phyloP scores from a whole-genome alignment of 139 green algal species.

The Tetraselmis striata region DNA sequence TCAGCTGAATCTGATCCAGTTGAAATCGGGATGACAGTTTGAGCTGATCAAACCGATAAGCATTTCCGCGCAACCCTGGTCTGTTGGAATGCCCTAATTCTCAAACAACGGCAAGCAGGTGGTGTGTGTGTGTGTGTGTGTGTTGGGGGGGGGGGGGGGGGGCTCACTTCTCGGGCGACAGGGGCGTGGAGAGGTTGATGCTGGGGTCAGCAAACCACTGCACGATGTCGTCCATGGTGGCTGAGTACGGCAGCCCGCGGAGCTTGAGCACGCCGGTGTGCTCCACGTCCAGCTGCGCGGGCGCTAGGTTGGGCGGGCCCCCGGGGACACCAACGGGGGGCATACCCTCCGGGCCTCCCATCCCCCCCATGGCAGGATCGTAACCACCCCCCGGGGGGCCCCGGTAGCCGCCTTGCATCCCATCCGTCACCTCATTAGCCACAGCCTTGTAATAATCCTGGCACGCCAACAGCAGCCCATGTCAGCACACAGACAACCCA shows the following conservation, averaged over 20 bases:
- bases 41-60: too few species aligned
- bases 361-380: conserved; percentile 8
- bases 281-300: conserved; percentile 10
- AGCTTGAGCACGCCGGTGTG: conserved; percentile 66
- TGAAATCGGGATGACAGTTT: too few species aligned
- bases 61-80: too few species aligned
- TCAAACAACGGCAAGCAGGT: too few species aligned
- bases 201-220: conserved; percentile 72
- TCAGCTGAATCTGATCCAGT: too few species aligned
- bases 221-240: conserved; percentile 63
- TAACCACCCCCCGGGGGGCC: neutral
- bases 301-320: too few species aligned
- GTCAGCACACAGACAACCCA: too few species aligned
- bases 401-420: conserved; percentile 12
- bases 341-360: too few species aligned
- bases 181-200: conserved; percentile 15
- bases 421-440: conserved; percentile 34
- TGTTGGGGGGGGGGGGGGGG: too few species aligned
- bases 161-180: conserved; percentile 30
- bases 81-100: too few species aligned
- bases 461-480: neutral
- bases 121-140: too few species aligned
- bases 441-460: conserved; percentile 69
- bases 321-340: too few species aligned
- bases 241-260: conserved; percentile 74